These are phyloP conservation scores for Xylaria sp. DNA, from an alignment of 2,329 filamentous ascomycete genomes.

Conservation along the genomic window DNA sequence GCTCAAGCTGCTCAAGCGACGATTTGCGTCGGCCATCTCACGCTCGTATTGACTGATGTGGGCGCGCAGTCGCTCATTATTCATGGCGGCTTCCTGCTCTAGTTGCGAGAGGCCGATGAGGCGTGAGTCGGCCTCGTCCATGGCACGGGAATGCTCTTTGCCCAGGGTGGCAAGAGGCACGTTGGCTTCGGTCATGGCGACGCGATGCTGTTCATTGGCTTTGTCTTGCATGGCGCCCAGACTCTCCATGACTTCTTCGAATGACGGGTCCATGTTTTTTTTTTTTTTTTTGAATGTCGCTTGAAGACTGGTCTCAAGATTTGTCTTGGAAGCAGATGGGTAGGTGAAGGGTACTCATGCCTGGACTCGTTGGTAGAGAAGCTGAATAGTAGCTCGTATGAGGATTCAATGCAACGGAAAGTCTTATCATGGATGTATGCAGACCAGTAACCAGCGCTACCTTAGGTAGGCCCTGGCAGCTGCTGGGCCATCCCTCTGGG, in stretches of 20 bases:
- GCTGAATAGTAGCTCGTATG: neutral
- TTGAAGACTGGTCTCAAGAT: neutral
- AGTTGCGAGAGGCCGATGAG: slow-evolving; percentile 7
- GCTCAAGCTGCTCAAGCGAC: slow-evolving; percentile 15
- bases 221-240: slow-evolving; percentile 23
- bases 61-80: slow-evolving; percentile 13
- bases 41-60: slow-evolving; percentile 14
- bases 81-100: slow-evolving; percentile 9
- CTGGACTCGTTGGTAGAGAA: neutral
- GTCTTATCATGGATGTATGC: too few species aligned
- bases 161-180: slow-evolving; percentile 27
- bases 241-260: slow-evolving; percentile 24
- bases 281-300: neutral
- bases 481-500: too few species aligned
- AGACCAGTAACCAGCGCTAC: too few species aligned
- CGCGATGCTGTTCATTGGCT: slow-evolving; percentile 28
- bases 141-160: slow-evolving; percentile 25
- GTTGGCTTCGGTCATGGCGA: slow-evolving; percentile 28
- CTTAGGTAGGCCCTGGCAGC: too few species aligned
- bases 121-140: slow-evolving; percentile 19
- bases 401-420: too few species aligned
- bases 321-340: neutral
- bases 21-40: slow-evolving; percentile 28
- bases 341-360: neutral
- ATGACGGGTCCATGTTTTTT: slow-evolving; percentile 27